Conservation (phyloP, 495 filamentous ascomycete species). For the Thozetella sp. region DNA sequence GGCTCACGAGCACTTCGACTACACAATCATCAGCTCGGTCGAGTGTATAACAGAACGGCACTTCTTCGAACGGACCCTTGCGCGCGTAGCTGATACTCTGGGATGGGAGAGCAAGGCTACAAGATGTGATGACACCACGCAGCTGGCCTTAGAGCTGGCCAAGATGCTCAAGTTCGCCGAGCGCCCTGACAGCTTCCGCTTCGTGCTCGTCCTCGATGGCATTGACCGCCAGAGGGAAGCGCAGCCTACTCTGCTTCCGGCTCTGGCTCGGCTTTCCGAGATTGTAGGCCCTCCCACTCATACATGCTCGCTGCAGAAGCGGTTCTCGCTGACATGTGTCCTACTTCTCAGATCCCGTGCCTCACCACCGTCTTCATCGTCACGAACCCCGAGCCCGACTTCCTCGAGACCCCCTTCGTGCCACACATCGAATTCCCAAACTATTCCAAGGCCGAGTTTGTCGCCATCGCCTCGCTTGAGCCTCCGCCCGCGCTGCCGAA, state of each 20-base stretch:
- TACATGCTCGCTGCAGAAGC: too few relatives aligned
- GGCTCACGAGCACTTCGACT: conserved; percentile 20
- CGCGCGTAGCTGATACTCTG: conserved; percentile 54
- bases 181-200: conserved; percentile 40
- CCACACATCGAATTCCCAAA: conserved; percentile 84
- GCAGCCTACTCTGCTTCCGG: conserved; percentile 78
- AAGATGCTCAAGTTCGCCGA: conserved; percentile 52
- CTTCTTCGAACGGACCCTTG: conserved; percentile 70
- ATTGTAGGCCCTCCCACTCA: conserved; percentile 17
- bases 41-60: conserved; percentile 93
- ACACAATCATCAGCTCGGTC: conserved; percentile 73
- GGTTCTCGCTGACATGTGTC: conserved; percentile 13
- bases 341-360: conserved; percentile 68
- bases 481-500: conserved; percentile 34
- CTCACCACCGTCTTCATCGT: conserved; percentile 80
- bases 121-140: conserved; percentile 76
- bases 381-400: conserved; percentile 68
- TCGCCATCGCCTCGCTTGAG: conserved; percentile 64
- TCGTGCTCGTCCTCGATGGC: conserved; percentile 88
- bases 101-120: conserved; percentile 37
- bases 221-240: conserved; percentile 87
- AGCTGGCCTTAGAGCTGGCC: conserved; percentile 70
- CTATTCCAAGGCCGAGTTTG: conserved; percentile 79
- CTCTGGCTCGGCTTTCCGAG: conserved; percentile 38
- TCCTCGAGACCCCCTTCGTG: conserved; percentile 70